Evolutionary conservation across 441 rosid genomes (phyloP), one percentile per base, ranked within the genome.

Genomic region (Francoa sonchifolia): DNA sequence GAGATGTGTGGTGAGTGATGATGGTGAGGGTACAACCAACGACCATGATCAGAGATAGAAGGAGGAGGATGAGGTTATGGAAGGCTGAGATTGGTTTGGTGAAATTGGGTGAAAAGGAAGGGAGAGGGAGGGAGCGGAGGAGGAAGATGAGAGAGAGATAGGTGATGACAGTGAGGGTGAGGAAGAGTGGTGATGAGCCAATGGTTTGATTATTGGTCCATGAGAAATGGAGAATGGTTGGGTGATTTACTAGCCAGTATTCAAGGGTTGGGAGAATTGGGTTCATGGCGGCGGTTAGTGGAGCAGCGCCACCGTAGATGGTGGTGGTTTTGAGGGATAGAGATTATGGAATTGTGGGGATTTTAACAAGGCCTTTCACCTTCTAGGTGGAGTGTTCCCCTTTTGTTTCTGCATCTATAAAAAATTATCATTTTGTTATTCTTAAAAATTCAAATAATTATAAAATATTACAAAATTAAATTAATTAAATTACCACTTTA

Each of bases 211-310:
- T 68, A 25, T 67, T 64, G 0, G 8, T 54, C 95, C 97, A 87
- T n/a, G 59, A 42, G 66, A 80, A 87, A 26, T 70, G 34, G 38
- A 58, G 61, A 53, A 87, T 73, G 29, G 35, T 54, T 6, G 93
- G 95, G 48, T 83, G 74, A 52, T 49, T 37, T 6, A 80, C 93
- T 19, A 83, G 73, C 76, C 72, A 82, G 48, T 71, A 56, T 8
- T 52, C 67, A 17, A 74, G 54, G 4, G 59, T 19, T 5, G 77
- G 42, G 44, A 47, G 14, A 1, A 5, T 12, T 16, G 6, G 1
- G 18, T 12, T 5, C 36, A 33, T 33, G 8, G 8, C 13, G 15
- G 15, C 10, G 34, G 1, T 31, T 15, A 27, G 9, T n/a, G n/a
- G n/a, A n/a, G n/a, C n/a, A n/a, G 30, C 30, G 30, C 30, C 30